These are phyloP conservation scores for Candida ovalis DNA, from an alignment of 805 yeast species.

Conservation along the genomic window DNA sequence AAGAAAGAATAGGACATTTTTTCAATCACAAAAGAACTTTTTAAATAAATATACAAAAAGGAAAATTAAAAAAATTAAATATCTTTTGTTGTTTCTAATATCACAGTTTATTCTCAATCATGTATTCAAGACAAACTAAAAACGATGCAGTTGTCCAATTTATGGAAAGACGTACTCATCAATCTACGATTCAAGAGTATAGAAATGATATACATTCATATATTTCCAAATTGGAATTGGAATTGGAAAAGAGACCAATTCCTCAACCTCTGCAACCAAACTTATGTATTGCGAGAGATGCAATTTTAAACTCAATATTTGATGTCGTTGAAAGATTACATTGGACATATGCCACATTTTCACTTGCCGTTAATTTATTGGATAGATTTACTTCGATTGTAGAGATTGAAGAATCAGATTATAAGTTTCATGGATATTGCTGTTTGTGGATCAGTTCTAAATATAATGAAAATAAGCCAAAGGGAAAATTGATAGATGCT, in stretches of 20 bases:
- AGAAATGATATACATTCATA: constrained; percentile 26
- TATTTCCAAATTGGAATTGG: constrained; percentile 23
- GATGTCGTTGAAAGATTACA: constrained; percentile 28
- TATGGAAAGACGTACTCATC: constrained; percentile 29
- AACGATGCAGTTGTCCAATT: constrained; percentile 16
- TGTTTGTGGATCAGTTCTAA: constrained; percentile 46
- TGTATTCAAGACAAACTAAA: constrained; percentile 4
- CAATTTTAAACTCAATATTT: constrained; percentile 29
- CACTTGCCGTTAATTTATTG: constrained; percentile 34
- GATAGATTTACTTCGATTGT: constrained; percentile 37
- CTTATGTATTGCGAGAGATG: constrained; percentile 18
- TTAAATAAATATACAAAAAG: not conserved
- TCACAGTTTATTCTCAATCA: not conserved
- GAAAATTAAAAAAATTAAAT: not conserved
- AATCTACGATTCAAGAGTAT: constrained; percentile 25
- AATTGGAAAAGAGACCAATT: constrained; percentile 29
- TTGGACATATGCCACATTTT: constrained; percentile 34
- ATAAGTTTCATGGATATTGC: constrained; percentile 38
- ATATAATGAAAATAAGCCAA: constrained; percentile 48
- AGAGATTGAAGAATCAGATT: constrained; percentile 33
- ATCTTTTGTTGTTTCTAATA: not conserved
- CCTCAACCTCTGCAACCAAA: constrained; percentile 25
- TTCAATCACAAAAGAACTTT: not conserved
- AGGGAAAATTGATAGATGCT: constrained; percentile 37
- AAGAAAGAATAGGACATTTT: not conserved